Percentiles rank a stretch among this genome's conserved stretches.
These are phyloP conservation scores for Suillus subalutaceus DNA, from an alignment of 768 basidiomycete species.

Conservation along the genomic window DNA sequence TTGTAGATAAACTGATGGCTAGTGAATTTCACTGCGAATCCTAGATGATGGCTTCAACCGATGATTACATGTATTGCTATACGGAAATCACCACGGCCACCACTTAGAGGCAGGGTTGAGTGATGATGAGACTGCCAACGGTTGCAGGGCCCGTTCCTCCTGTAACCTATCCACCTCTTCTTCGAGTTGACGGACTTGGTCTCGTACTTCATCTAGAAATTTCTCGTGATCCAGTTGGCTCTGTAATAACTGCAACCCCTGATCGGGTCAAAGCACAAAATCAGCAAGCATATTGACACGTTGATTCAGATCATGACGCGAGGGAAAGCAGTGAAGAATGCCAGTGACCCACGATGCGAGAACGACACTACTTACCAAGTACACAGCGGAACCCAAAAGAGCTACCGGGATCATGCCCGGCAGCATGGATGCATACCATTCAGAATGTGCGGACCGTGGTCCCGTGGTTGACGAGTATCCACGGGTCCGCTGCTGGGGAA, in stretches of 20 bases:
- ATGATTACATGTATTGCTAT: background rate
- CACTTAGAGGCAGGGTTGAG: slow-evolving; percentile 19
- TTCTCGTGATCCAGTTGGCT: slow-evolving; percentile 70
- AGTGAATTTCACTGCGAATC: background rate
- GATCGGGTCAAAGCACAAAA: slow-evolving; percentile 15
- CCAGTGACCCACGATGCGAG: slow-evolving; percentile 10
- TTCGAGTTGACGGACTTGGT: slow-evolving; percentile 58
- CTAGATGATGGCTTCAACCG: background rate
- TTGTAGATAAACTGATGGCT: background rate
- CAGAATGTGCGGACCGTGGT: slow-evolving; percentile 53
- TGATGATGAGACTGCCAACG: slow-evolving; percentile 4
- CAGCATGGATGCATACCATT: slow-evolving; percentile 68
- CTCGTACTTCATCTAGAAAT: slow-evolving; percentile 62
- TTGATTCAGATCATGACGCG: slow-evolving; percentile 8
- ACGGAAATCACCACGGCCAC: slow-evolving; percentile 22
- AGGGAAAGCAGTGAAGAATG: slow-evolving; percentile 4
- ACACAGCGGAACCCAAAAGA: slow-evolving; percentile 77
- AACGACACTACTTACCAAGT: slow-evolving; percentile 52
- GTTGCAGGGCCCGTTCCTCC: slow-evolving; percentile 12
- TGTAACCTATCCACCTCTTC: slow-evolving; percentile 50
- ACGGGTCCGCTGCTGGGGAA: background rate
- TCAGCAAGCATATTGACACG: slow-evolving; percentile 16
- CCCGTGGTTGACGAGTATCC: slow-evolving; percentile 1
- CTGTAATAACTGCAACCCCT: slow-evolving; percentile 72
- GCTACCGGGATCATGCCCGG: slow-evolving; percentile 82